Evolutionary conservation across 768 basidiomycete species (phyloP).

Genomic region (Rickenella mellea): DNA sequence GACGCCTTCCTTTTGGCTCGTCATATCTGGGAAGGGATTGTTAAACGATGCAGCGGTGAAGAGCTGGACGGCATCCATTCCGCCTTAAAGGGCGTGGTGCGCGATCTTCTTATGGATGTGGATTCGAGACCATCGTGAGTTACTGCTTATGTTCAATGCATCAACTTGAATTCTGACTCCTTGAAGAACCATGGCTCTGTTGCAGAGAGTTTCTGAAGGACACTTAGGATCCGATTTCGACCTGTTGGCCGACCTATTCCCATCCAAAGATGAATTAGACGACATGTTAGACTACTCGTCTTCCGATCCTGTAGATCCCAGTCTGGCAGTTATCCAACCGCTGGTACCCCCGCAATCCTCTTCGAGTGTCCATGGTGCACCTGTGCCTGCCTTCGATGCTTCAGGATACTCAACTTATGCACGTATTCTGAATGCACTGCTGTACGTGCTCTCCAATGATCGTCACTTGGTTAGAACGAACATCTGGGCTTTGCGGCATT

Average conservation of each 20-base stretch:
- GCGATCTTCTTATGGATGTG: conserved; percentile 29
- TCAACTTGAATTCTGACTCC: neutral
- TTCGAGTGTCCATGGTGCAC: conserved; percentile 7
- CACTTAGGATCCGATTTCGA: conserved; percentile 29
- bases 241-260: conserved; percentile 43
- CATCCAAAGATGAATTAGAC: conserved; percentile 35
- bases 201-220: conserved; percentile 16
- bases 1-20: neutral
- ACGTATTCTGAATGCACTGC: conserved; percentile 46
- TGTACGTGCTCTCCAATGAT: conserved; percentile 46
- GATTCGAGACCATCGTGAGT: neutral
- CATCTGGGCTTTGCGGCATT: conserved; percentile 60
- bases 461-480: conserved; percentile 51
- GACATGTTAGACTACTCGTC: conserved; percentile 35
- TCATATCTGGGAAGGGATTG: neutral
- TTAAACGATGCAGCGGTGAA: neutral
- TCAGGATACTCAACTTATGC: conserved; percentile 56
- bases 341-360: conserved; percentile 38
- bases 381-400: conserved; percentile 24
- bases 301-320: conserved; percentile 37
- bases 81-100: conserved; percentile 33
- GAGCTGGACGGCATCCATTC: conserved; percentile 11
- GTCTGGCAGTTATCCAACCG: conserved; percentile 50
- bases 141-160: neutral
- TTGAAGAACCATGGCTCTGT: neutral